A percentile compares a stretch with the other conserved stretches of the same genome.
phyloP scores from a whole-genome alignment of 768 basidiomycete genomes.

The Punctularia strigosozonata region DNA sequence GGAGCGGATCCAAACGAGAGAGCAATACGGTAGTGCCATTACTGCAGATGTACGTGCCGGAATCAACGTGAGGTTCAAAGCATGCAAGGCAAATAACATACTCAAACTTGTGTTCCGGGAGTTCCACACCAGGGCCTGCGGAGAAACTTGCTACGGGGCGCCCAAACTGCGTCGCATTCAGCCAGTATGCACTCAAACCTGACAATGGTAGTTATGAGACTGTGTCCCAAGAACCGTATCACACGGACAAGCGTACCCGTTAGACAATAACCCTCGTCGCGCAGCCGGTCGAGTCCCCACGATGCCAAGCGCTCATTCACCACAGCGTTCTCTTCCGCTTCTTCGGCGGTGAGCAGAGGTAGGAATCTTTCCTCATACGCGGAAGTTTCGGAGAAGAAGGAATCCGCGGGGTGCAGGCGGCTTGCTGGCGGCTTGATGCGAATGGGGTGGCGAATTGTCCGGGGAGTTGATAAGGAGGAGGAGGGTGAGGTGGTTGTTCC shows the following conservation, averaged over 20 bases:
- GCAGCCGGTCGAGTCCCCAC: conserved; percentile 51
- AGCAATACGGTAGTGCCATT: conserved; percentile 61
- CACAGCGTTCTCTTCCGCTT: conserved; percentile 47
- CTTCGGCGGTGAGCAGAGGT: conserved; percentile 42
- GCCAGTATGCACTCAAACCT: conserved; percentile 58
- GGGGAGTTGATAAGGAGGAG: too few species aligned
- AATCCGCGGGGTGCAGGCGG: too few species aligned
- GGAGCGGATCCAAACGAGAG: conserved; percentile 49
- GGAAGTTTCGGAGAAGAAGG: too few species aligned
- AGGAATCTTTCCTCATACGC: too few species aligned
- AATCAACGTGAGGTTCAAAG: neutral
- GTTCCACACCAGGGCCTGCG: conserved; percentile 45
- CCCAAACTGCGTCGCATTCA: conserved; percentile 49
- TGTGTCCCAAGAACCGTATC: too few species aligned
- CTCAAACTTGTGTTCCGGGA: conserved; percentile 66
- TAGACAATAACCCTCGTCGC: conserved; percentile 63
- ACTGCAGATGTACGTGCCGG: conserved; percentile 23
- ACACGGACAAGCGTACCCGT: too few species aligned
- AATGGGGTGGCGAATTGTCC: too few species aligned
- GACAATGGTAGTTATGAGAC: too few species aligned
- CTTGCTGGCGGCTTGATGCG: too few species aligned
- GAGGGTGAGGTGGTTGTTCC: too few species aligned
- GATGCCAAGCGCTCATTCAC: conserved; percentile 51
- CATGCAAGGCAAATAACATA: conserved; percentile 21
- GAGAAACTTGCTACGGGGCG: conserved; percentile 56